Evolutionary conservation across 164 flowering plant species (phyloP), one percentile per base, ranked within the genome.

Genomic region (Vitis amurensis): DNA sequence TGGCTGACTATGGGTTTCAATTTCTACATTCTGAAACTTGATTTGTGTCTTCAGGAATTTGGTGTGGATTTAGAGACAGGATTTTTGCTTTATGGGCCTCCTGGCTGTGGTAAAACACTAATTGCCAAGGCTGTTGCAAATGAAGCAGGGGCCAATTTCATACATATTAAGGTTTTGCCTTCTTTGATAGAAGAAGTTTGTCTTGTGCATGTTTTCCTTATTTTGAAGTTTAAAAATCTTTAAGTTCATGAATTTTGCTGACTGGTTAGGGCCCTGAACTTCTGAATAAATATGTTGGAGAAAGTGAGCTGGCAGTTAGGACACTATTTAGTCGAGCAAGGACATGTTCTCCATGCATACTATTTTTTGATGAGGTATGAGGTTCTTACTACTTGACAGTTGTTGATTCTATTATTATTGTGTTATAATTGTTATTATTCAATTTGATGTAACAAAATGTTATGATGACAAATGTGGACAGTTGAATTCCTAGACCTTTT

Each of bases 61-160:
- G 96, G 96, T 50, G 78, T 91, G 51, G 83, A 90, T 73, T 49
- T 85, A 50, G 97, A 89, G 81, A 87, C 87, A 17, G 98, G 99
- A 17, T 88, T 95, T 82, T 82, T 93, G 88, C 91, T 95, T 16
- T 91, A 88, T 80, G 99, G 99, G 56, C 99, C 99, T 60, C 99
- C 98, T 19, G 98, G 99, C 50, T 95, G 99, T 75, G 99, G 99
- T 63, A 95, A 95, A 80, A 93, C 99, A 50, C 74, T 95, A 68
- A 93, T 95, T 73, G 99, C 99, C 52, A 93, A 91, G 79, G 99
- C 99, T 31, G 92, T 93, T 64, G 99, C 99, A 58, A 88, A 91
- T 82, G 99, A 90, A 77, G 94, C 99, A 4, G 98, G 97, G 67
- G 98, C 97, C 29, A 95, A 89, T 81, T 95, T 95, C 70, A 95